phyloP scores from a whole-genome alignment of 495 filamentous ascomycete species.

The Hypoxylon cercidicola region DNA sequence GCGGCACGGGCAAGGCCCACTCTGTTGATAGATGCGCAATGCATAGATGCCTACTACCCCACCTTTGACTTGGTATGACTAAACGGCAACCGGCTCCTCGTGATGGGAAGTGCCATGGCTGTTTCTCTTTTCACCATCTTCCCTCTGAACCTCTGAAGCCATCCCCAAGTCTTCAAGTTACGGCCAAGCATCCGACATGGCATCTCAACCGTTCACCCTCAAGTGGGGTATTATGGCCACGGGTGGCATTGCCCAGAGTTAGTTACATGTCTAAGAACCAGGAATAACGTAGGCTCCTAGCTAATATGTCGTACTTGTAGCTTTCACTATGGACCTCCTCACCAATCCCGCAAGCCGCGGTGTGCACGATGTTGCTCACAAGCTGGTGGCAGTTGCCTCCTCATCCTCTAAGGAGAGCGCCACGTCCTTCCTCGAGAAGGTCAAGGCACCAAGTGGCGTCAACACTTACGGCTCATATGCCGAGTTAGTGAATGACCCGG shows the following conservation, averaged over 20 bases:
- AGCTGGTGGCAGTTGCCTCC: conserved; percentile 82
- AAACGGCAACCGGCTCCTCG: too few species aligned
- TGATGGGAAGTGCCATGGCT: too few species aligned
- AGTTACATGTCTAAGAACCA: conserved; percentile 30
- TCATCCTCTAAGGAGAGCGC: conserved; percentile 77
- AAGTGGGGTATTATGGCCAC: conserved; percentile 89
- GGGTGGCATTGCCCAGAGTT: conserved; percentile 80
- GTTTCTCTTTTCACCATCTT: too few species aligned
- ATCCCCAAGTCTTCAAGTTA: not conserved
- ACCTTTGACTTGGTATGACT: conserved; percentile 14
- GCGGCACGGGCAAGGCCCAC: not conserved
- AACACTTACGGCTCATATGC: conserved; percentile 84
- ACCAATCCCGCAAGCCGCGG: conserved; percentile 76
- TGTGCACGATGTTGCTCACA: conserved; percentile 79
- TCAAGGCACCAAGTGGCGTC: conserved; percentile 70
- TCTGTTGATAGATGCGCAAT: too few species aligned
- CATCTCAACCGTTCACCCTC: conserved; percentile 66
- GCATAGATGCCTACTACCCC: too few species aligned
- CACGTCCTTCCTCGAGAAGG: conserved; percentile 73
- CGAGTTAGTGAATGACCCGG: conserved; percentile 77
- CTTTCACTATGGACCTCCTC: conserved; percentile 85
- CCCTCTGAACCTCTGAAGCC: not conserved
- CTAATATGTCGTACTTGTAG: conserved; percentile 49
- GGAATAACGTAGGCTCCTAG: not conserved
- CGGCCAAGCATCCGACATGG: conserved; percentile 44